Evolutionary conservation across 164 flowering plant species (phyloP).

Genomic region (Umbellularia californica): DNA sequence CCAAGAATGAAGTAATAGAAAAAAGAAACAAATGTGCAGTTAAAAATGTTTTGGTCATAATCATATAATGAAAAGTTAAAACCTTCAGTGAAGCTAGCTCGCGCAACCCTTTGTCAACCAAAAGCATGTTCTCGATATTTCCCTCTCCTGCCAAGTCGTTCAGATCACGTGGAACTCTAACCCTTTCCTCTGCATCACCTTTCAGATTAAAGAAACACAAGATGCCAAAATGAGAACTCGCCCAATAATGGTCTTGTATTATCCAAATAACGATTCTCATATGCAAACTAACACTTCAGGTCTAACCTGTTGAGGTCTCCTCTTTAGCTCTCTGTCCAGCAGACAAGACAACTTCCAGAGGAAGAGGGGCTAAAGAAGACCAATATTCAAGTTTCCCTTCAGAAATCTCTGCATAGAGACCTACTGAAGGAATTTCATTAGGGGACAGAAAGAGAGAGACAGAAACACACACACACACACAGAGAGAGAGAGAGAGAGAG

Average conservation of each 20-base stretch:
- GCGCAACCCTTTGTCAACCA: conserved; percentile 79
- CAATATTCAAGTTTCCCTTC: conserved; percentile 75
- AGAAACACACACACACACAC: too few relatives aligned
- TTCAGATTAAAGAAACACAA: too few relatives aligned
- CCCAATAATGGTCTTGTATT: too few relatives aligned
- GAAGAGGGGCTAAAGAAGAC: conserved; percentile 96
- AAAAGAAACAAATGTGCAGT: too few relatives aligned
- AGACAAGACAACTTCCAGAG: conserved; percentile 89
- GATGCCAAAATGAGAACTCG: too few relatives aligned
- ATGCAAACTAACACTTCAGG: not conserved
- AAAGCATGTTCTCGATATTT: conserved; percentile 81
- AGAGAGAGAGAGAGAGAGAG: too few relatives aligned
- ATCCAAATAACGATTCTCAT: not conserved
- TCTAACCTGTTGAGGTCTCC: conserved; percentile 39
- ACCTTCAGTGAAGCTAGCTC: conserved; percentile 87
- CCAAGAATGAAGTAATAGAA: too few relatives aligned
- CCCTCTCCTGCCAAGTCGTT: conserved; percentile 58
- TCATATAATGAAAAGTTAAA: conserved; percentile 8
- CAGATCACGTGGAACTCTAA: conserved; percentile 22
- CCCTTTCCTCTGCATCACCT: conserved; percentile 44
- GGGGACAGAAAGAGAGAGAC: too few relatives aligned
- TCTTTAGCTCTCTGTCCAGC: conserved; percentile 97
- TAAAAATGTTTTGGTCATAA: too few relatives aligned
- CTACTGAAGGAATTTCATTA: conserved; percentile 25
- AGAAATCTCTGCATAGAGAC: conserved; percentile 80